These are phyloP conservation scores for Rubroboletus satanas DNA, from an alignment of 768 basidiomycete species.

Conservation along the genomic window DNA sequence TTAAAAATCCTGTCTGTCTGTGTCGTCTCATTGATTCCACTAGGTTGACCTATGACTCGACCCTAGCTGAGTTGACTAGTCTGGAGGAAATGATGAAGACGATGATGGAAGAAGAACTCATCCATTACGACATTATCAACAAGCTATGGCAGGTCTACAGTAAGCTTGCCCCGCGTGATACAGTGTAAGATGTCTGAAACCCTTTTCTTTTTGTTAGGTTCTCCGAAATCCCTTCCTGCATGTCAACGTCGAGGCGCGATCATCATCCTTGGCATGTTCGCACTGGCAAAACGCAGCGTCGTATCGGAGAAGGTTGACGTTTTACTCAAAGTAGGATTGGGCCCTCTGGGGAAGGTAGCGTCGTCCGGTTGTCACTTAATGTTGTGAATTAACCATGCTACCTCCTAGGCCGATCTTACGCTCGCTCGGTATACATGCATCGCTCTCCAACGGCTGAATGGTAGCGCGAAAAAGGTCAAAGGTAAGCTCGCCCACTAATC, in stretches of 20 bases:
- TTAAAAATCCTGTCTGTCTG: neutral
- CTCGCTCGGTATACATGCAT: slow-evolving; percentile 93
- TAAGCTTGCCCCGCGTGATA: slow-evolving; percentile 36
- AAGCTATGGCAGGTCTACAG: slow-evolving; percentile 98
- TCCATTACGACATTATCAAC: slow-evolving; percentile 79
- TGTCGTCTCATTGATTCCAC: neutral
- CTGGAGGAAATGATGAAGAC: slow-evolving; percentile 95
- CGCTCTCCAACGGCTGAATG: slow-evolving; percentile 86
- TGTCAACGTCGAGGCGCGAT: slow-evolving; percentile 92
- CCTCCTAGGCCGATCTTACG: slow-evolving; percentile 70
- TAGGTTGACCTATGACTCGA: slow-evolving; percentile 88
- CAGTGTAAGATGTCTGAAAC: neutral
- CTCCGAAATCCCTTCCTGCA: slow-evolving; percentile 68
- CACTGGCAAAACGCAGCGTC: slow-evolving; percentile 72
- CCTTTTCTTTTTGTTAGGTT: slow-evolving; percentile 44
- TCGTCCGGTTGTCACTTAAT: neutral
- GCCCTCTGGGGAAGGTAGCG: slow-evolving; percentile 73
- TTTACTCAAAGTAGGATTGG: slow-evolving; percentile 84
- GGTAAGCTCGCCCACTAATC: slow-evolving; percentile 40
- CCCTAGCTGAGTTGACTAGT: slow-evolving; percentile 91
- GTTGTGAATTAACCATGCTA: neutral
- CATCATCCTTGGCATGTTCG: slow-evolving; percentile 96
- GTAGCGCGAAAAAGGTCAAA: slow-evolving; percentile 96
- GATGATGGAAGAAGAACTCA: slow-evolving; percentile 86
- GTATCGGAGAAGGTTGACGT: slow-evolving; percentile 81